Base-by-base conservation (phyloP, 2,329 filamentous ascomycete genomes). In the Diplodia scrobiculata region DNA sequence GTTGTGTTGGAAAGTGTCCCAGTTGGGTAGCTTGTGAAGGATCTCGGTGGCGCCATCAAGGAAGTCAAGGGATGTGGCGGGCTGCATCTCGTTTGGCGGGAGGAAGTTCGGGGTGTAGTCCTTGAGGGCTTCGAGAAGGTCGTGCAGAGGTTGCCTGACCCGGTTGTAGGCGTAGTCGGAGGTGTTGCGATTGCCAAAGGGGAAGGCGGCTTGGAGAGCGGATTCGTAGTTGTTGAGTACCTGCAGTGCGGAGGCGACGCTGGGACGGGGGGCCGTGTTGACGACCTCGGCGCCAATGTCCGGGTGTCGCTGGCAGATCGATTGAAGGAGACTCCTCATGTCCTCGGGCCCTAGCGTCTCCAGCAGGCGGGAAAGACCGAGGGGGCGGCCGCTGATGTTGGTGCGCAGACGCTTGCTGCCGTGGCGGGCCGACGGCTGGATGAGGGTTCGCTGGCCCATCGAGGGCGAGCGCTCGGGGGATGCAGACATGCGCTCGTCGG, bases 81-180 rank as follows among this genome's bases (percentile, higher is more conserved):
- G 83, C 75, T 97, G 93, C 1, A 86, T 83, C 80, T 99, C 95
- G 73, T 91, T 90, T 0, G 95, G 95, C 13, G 95, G 95, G 2
- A 99, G 87, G 73, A 96, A 99, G 77, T 98, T 92, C 3, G 92
- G 92, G 0, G 93, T 98, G 75, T 96, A 99, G 75, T 99, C 95
- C 76, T 90, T 89, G 52, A 99, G 84, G 51, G 95, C 92, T 67
- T 97, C 92, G 67, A 97, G 87, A 27, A 99, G 85, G 67, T 91
- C 88, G 29, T 87, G 81, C 19, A 98, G 84, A 45, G 90, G 87
- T 70, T 93, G 90, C 71, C 90, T 91, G 65, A 98, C 91, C 72
- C 95, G 88, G 76, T 97, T 96, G 77, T 97, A 99, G 60, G 92
- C 89, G 79, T 98, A 98, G 77, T 98, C 94, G 50, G 92, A 92